A percentile compares a stretch with the other conserved stretches of the same genome.
Conservation (phyloP, 345 rosid genomes). For the Brassica cretica region DNA sequence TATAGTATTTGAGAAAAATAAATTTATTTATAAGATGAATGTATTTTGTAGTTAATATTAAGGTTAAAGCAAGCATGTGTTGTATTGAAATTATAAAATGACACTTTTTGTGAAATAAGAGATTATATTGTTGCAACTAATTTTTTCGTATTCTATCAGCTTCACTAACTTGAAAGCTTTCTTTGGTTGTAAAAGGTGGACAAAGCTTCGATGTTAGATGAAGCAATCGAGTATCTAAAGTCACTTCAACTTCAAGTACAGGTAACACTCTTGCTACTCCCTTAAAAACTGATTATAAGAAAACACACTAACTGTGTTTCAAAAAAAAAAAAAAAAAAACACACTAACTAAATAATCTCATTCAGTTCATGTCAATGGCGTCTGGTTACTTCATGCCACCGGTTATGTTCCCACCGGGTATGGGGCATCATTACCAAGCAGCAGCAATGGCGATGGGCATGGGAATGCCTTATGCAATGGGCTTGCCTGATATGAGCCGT, state of each 20-base stretch:
- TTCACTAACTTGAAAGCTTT: slow-evolving; percentile 26
- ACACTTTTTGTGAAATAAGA: too few species aligned
- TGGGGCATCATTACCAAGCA: slow-evolving; percentile 63
- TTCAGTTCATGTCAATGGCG: slow-evolving; percentile 86
- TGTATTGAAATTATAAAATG: too few species aligned
- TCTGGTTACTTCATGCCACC: slow-evolving; percentile 76
- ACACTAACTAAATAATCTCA: neutral
- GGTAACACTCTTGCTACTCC: slow-evolving; percentile 41
- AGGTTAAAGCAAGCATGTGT: too few species aligned
- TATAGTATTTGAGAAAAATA: too few species aligned
- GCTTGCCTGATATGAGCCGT: slow-evolving; percentile 55
- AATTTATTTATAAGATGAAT: too few species aligned
- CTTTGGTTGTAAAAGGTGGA: slow-evolving; percentile 64
- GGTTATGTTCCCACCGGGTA: slow-evolving; percentile 67
- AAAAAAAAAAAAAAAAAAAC: too few species aligned
- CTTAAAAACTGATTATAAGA: slow-evolving; percentile 11
- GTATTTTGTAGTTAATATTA: too few species aligned
- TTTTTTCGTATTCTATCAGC: neutral
- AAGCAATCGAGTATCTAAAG: slow-evolving; percentile 91
- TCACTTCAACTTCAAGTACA: slow-evolving; percentile 89
- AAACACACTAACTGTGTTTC: neutral
- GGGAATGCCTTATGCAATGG: slow-evolving; percentile 66
- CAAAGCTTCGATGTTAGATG: slow-evolving; percentile 97
- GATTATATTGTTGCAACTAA: neutral
- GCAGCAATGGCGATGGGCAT: slow-evolving; percentile 78